Conservation (phyloP, 352 stramenopile species). For the Pythium rhizo-oryzae region DNA sequence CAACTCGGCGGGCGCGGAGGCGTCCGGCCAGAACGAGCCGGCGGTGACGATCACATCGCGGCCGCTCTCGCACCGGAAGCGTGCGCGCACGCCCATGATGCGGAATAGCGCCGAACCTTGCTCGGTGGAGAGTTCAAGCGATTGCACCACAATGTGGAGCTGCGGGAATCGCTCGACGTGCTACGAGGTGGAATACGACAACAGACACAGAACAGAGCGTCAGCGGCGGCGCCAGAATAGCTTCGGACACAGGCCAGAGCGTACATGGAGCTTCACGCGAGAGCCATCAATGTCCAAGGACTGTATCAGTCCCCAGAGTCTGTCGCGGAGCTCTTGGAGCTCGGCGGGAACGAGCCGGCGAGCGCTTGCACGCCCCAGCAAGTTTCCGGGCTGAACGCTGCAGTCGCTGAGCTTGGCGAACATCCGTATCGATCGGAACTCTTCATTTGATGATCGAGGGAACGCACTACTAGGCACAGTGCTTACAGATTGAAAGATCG, state of each 20-base stretch:
- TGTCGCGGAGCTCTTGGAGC: neutral
- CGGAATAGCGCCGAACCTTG: neutral
- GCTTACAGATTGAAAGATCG: neutral
- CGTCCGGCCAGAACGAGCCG: neutral
- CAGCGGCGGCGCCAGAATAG: no score
- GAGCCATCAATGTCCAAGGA: neutral
- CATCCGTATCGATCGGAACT: neutral
- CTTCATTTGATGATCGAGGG: neutral
- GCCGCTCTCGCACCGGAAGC: neutral
- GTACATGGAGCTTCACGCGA: neutral
- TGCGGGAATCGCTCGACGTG: neutral
- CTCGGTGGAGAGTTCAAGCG: neutral
- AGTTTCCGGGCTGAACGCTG: neutral
- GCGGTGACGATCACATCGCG: neutral
- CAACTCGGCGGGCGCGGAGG: neutral
- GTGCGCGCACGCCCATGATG: neutral
- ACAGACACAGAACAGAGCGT: neutral
- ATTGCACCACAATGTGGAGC: neutral
- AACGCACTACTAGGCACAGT: neutral
- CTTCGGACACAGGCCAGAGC: neutral
- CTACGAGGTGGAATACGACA: neutral
- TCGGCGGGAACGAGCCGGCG: neutral
- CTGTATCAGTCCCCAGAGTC: neutral
- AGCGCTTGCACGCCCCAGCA: neutral
- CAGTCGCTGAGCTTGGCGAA: neutral